A percentile compares a stretch with the other conserved stretches of the same genome.
phyloP scores from a whole-genome alignment of 108 stramenopile species.

The Cyclotella choctawhatcheeana region DNA sequence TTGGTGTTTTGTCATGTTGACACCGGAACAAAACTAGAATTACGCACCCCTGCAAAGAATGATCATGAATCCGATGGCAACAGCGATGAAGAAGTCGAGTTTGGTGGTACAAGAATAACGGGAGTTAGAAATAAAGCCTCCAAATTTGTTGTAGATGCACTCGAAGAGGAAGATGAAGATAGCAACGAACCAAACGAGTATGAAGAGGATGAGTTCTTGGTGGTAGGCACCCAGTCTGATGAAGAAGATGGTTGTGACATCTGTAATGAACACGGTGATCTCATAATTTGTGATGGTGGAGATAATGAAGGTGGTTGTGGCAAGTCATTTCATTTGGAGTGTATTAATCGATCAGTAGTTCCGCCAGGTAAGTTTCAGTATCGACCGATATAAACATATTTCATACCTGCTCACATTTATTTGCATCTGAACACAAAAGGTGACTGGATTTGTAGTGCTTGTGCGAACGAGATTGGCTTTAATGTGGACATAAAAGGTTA shows the following conservation, averaged over 20 bases:
- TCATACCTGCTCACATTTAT: not conserved
- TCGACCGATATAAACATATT: not conserved
- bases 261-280: conserved; percentile 61
- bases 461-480: conserved; percentile 48
- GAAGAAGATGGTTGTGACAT: conserved; percentile 55
- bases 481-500: conserved; percentile 53
- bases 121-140: conserved; percentile 15
- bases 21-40: conserved; percentile 57
- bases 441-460: conserved; percentile 69
- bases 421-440: conserved; percentile 23
- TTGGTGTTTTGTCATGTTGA: conserved; percentile 60
- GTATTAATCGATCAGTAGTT: conserved; percentile 49
- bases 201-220: conserved; percentile 65
- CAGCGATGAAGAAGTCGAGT: conserved; percentile 26
- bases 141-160: conserved; percentile 25
- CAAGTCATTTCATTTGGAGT: conserved; percentile 56
- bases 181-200: conserved; percentile 51
- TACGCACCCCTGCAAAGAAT: conserved; percentile 42
- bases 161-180: conserved; percentile 55
- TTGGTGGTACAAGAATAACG: conserved; percentile 10
- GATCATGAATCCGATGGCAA: conserved; percentile 7
- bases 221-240: conserved; percentile 32
- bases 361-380: conserved; percentile 40
- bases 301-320: conserved; percentile 60
- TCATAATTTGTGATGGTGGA: conserved; percentile 74